Evolutionary conservation across 2,329 filamentous ascomycete species (phyloP), one percentile per base, ranked within the genome.

Genomic region (Nemania sp.): DNA sequence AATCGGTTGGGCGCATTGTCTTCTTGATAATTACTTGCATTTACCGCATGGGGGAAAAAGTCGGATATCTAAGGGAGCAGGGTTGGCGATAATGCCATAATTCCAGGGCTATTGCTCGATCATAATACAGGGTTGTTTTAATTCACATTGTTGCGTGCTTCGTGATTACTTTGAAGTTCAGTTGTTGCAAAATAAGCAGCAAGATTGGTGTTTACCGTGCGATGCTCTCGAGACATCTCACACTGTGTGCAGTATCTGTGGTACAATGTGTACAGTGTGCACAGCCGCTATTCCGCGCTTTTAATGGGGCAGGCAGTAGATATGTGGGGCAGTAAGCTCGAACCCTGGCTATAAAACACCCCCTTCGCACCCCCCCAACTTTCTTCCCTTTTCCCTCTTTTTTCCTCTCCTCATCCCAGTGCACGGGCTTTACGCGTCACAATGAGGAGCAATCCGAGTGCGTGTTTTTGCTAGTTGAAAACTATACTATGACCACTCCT

Each of bases 401-500:
- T 12, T 51, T 47, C 47, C 17, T 34, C 59, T 65, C 73, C 78
- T 71, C 78, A 86, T 86, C 83, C 80, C 75, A 82, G 86, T 89
- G 87, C 87, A 88, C 79, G 86, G 87, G 89, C 87, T 85, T 89
- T 89, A 90, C 84, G 87, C 85, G 85, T 88, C 86, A 85, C 87
- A 89, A 87, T 92, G 89, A 92, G 87, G 89, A 91, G 88, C 87
- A 84, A 87, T 91, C 90, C 86, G 90, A 92, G 88, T 86, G 85
- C 84, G 85, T 84, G 83, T 91, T 91, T 90, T 91, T 91, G 89
- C 89, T 91, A 90, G 88, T 90, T 91, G 88, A 90, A 90, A 90
- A 90, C 88, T 90, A 90, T 81, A 83, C 81, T 82, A 85, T 90
- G 89, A 91, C 89, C 82, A 82, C 89, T 92, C 81, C 81, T 83